phyloP scores from a whole-genome alignment of 495 filamentous ascomycete genomes.

The Schizothecium vesticola region DNA sequence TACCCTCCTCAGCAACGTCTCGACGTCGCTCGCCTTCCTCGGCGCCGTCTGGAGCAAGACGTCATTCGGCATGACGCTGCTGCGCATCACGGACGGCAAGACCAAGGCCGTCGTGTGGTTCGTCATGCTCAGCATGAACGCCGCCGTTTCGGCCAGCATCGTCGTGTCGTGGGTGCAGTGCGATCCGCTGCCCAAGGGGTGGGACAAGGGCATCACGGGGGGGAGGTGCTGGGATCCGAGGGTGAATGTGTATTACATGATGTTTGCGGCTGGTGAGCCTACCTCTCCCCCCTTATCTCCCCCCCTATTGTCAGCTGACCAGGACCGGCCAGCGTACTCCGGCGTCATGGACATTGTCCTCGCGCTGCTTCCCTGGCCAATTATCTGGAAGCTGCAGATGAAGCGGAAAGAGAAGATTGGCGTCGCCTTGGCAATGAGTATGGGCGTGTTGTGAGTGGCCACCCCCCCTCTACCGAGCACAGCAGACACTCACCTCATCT shows the following conservation, averaged over 20 bases:
- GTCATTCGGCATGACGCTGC: conserved; percentile 30
- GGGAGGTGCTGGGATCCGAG: conserved; percentile 19
- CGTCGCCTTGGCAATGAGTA: conserved; percentile 35
- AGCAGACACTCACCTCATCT: neutral
- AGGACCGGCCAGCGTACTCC: conserved; percentile 28
- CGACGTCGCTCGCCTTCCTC: conserved; percentile 16
- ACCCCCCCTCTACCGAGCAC: neutral
- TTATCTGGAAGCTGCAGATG: conserved; percentile 33
- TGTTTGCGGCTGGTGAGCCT: conserved; percentile 22
- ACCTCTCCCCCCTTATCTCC: neutral
- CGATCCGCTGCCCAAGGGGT: conserved; percentile 21
- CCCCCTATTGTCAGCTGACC: neutral
- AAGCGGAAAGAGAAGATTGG: conserved; percentile 34
- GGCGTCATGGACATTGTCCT: conserved; percentile 35
- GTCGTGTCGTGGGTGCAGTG: conserved; percentile 27
- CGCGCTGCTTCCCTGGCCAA: conserved; percentile 31
- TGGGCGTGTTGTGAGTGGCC: conserved; percentile 36
- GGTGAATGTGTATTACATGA: conserved; percentile 14
- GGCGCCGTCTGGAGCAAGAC: conserved; percentile 36
- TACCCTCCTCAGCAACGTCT: conserved; percentile 11
- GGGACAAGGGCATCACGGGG: conserved; percentile 2
- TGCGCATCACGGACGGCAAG: conserved; percentile 24
- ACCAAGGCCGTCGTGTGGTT: conserved; percentile 21
- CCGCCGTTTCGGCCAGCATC: conserved; percentile 17
- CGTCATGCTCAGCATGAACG: conserved; percentile 28